These are phyloP conservation scores for Globisporangium solare DNA, from an alignment of 352 stramenopile genomes.

Conservation along the genomic window DNA sequence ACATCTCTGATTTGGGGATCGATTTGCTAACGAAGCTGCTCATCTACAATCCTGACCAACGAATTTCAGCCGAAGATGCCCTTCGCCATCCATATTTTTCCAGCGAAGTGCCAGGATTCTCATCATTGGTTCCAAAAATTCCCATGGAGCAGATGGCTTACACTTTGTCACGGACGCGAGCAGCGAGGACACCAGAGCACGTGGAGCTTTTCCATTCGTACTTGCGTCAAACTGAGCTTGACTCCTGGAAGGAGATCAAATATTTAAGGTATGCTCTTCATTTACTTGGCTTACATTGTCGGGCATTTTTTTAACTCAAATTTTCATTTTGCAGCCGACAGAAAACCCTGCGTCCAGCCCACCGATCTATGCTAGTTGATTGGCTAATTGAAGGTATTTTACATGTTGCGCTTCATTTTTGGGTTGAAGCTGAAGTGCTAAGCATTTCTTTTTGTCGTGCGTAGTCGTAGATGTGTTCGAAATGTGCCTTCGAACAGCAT, in stretches of 20 bases:
- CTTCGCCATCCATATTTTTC: constrained; percentile 82
- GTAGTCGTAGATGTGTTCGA: constrained; percentile 91
- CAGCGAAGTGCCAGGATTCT: constrained; percentile 34
- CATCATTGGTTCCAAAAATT: constrained; percentile 53
- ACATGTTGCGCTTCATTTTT: neutral
- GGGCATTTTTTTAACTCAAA: neutral
- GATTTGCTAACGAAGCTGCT: constrained; percentile 73
- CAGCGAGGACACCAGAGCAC: constrained; percentile 57
- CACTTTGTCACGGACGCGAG: constrained; percentile 38
- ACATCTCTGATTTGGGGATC: constrained; percentile 66
- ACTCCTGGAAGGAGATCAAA: constrained; percentile 85
- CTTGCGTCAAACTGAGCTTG: constrained; percentile 67
- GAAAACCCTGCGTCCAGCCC: constrained; percentile 74
- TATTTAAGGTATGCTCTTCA: constrained; percentile 61
- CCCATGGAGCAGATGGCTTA: constrained; percentile 80
- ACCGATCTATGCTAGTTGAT: constrained; percentile 90
- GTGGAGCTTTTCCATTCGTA: constrained; percentile 79
- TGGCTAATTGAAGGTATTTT: constrained; percentile 87
- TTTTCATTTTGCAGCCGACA: constrained; percentile 41
- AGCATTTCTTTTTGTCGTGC: neutral
- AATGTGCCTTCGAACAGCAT: constrained; percentile 88
- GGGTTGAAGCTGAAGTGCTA: neutral
- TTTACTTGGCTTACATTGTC: neutral
- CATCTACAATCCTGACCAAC: constrained; percentile 78
- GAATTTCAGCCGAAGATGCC: constrained; percentile 78